Base-by-base conservation (phyloP, 306 rosid genomes). In the Pterocarpus macrocarpus region DNA sequence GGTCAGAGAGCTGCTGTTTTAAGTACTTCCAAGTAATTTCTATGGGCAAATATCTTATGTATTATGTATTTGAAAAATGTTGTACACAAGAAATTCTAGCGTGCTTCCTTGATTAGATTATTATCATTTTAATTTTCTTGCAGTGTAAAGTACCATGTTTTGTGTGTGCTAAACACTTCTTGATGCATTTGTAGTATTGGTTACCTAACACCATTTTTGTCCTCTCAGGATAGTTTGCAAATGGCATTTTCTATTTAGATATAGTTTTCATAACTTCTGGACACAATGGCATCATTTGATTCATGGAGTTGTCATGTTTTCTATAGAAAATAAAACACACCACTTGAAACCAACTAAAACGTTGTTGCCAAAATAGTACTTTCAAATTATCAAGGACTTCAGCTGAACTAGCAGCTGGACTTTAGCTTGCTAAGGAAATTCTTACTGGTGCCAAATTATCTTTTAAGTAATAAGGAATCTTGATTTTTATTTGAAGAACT, bases 21-120 rank as follows among this genome's bases (percentile, higher is more conserved):
- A 69, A 92, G 98, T 90, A 92, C 97, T 71, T 88, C 89, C 77
- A 91, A 85, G 98, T 95, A 87, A 88, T 94, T 81, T 87, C 63
- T 55, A 64, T 80, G 74, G 68, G 8, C 8, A 5, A 43, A 43
- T 43, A 5, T 43, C 7, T 76, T 39, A 17, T 58, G 35, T 9
- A n/a, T 22, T 22, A 22, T 79, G 49, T 43, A 43, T 43, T 43
- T 8, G 49, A 8, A 43, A 8, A 43, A 43, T 43, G 17, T 63
- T n/a, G 11, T 56, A 55, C 52, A 49, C 64, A 35, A 50, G 70
- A 64, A 78, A 57, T 79, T 79, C 56, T 61, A 43, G 71, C 30
- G 49, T 44, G 35, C 43, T 44, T 79, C 6, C 73, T 68, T 30
- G 52, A 57, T 76, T 67, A 52, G 16, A 57, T 49, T 13, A 62